Evolutionary conservation across 2,329 filamentous ascomycete genomes (phyloP).

Genomic region (Graphilbum ipis-grandicollis): DNA sequence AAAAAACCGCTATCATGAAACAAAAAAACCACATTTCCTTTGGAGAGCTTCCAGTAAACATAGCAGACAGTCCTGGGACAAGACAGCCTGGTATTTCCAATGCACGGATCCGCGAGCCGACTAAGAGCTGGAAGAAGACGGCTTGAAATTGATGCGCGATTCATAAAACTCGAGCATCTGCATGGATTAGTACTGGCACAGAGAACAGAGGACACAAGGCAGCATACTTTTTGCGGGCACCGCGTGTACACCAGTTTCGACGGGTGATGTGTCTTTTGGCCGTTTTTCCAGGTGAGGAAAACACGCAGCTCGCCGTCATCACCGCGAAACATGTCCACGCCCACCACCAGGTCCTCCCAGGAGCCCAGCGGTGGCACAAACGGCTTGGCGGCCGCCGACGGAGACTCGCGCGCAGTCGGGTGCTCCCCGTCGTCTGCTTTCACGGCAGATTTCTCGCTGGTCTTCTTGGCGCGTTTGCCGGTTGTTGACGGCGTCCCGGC

Average conservation of each 20-base stretch:
- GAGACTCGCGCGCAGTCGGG: constrained; percentile 29
- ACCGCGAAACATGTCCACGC: constrained; percentile 58
- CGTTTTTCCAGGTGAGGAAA: constrained; percentile 58
- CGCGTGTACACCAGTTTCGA: constrained; percentile 53
- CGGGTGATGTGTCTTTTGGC: constrained; percentile 56
- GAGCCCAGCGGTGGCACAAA: constrained; percentile 56
- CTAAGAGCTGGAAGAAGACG: no score
- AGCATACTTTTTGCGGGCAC: constrained; percentile 57
- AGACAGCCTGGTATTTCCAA: no score
- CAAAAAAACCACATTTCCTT: no score
- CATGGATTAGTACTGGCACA: constrained; percentile 13
- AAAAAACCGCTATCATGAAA: no score
- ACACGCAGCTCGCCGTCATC: constrained; percentile 43
- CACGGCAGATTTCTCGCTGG: not conserved
- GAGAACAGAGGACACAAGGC: not conserved
- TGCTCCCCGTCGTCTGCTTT: constrained; percentile 24
- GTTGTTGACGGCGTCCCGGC: constrained; percentile 12
- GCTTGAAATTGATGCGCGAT: constrained; percentile 28
- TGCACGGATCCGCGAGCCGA: no score
- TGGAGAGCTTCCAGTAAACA: no score
- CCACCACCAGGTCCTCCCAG: constrained; percentile 59
- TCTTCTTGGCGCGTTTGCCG: not conserved
- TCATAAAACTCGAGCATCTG: constrained; percentile 46
- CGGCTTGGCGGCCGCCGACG: constrained; percentile 21
- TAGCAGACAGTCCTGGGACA: no score